Percentiles rank a stretch among this genome's conserved stretches.
Conservation (phyloP, 1,139 yeast species). For the Blastobotrys serpentis region DNA sequence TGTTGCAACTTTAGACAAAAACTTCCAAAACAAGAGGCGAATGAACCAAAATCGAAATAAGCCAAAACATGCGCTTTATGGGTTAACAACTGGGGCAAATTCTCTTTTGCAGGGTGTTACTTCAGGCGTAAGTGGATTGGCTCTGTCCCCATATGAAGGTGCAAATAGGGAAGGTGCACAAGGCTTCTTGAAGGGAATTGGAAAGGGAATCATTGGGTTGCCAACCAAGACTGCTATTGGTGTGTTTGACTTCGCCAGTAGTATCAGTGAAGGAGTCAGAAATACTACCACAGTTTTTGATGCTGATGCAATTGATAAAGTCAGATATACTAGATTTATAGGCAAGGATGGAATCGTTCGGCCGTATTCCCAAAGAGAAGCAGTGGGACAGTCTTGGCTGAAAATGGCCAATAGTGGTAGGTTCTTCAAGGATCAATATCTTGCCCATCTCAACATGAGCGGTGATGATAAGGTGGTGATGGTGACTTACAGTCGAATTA, state of each 20-base stretch:
- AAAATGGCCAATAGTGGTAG: conserved; percentile 80
- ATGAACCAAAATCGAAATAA: conserved; percentile 70
- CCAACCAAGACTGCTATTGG: conserved; percentile 98
- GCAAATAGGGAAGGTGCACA: conserved; percentile 80
- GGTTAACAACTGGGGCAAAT: conserved; percentile 82
- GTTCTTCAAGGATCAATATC: conserved; percentile 66
- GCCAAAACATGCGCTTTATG: conserved; percentile 87
- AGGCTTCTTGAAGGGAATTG: conserved; percentile 91
- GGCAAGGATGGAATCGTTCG: conserved; percentile 67
- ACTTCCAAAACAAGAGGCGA: conserved; percentile 68
- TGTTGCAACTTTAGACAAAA: conserved; percentile 82
- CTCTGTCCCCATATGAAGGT: conserved; percentile 87
- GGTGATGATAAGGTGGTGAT: conserved; percentile 71
- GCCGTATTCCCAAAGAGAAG: conserved; percentile 77
- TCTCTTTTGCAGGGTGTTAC: conserved; percentile 84
- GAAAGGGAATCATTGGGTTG: conserved; percentile 89
- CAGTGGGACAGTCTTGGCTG: conserved; percentile 94
- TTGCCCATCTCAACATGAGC: conserved; percentile 73
- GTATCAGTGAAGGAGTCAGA: conserved; percentile 89
- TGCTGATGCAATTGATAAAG: conserved; percentile 72
- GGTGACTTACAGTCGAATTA: conserved; percentile 69
- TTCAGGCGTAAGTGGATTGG: conserved; percentile 88
- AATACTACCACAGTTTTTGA: conserved; percentile 92
- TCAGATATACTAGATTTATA: conserved; percentile 77
- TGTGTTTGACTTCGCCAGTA: conserved; percentile 85